These are phyloP conservation scores for Cystobasidium onofrii DNA, from an alignment of 768 basidiomycete species.

Conservation along the genomic window DNA sequence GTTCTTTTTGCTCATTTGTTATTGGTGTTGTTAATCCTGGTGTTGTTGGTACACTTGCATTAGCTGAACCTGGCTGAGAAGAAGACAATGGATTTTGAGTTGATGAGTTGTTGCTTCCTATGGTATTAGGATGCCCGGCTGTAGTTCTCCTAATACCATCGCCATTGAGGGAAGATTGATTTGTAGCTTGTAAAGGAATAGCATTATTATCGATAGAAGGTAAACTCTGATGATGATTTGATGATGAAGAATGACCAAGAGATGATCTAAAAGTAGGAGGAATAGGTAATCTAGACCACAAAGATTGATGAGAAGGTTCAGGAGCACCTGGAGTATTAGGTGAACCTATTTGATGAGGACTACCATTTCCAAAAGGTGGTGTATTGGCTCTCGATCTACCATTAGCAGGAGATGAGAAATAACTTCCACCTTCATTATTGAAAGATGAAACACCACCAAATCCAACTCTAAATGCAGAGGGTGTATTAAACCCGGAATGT, in stretches of 20 bases:
- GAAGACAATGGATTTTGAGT: not conserved
- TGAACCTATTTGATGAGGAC: not conserved
- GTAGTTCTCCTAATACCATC: not conserved
- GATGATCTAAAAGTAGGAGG: conserved; percentile 32
- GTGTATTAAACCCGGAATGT: not conserved
- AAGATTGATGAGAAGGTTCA: conserved; percentile 41
- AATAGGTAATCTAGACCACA: conserved; percentile 28
- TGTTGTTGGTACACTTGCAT: not conserved
- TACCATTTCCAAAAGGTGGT: not conserved
- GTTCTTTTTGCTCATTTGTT: not conserved
- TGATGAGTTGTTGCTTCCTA: not conserved
- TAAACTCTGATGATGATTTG: not conserved
- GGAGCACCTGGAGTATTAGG: not conserved
- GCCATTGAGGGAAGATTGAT: not conserved
- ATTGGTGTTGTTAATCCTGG: not conserved
- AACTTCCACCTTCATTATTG: not conserved
- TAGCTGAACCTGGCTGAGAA: not conserved
- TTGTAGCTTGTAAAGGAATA: not conserved
- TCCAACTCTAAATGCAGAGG: not conserved
- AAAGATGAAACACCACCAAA: not conserved
- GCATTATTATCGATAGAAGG: not conserved
- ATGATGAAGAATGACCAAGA: too few relatives aligned
- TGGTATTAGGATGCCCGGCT: not conserved
- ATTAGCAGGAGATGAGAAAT: not conserved
- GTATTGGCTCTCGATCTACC: conserved; percentile 3